Base-by-base conservation (phyloP, 1,284 basidiomycete genomes). In the Phlebopus sp. region DNA sequence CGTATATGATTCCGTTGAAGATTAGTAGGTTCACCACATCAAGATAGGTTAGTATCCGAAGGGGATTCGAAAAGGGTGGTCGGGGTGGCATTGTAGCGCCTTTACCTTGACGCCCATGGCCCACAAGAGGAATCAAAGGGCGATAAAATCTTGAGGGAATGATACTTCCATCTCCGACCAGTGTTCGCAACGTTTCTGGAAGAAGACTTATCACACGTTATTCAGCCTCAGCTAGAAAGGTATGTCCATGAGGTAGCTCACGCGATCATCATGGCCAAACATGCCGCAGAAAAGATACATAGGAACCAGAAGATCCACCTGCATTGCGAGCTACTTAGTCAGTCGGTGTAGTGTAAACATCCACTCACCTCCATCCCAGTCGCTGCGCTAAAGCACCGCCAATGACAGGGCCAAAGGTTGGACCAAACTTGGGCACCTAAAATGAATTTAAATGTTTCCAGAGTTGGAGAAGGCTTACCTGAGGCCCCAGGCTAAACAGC, bases 281-380 rank as follows among this genome's bases (percentile, higher is more conserved):
- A 81, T 1, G 70, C 47, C 1, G 72, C 79, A 7, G 81, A 71
- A 0, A 76, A 59, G 4, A 87, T 89, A 44, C 75, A 77, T 4
- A 90, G 63, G 60, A 90, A 89, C 85, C 85, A 90, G 62, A 90
- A 91, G 11, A 90, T 84, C 0, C 84, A 71, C 58, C 85, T 48
- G 19, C n/a, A 13, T 35, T 18, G 5, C 85, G 47, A 42, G 13
- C 37, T 25, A 23, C 55, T 31, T 3, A 14, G 15, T 38, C 15
- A 36, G 32, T 15, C 32, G 11, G 11, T 18, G 30, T 13, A 30
- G 14, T 35, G 32, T 7, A 15, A 35, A n/a, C 9, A 32, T 32
- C 10, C 17, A 9, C 67, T 36, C 44, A 79, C 83, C 84, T 78
- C 84, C 83, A 86, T 17, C 82, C 81, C 2, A 84, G 67, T 6